phyloP scores from a whole-genome alignment of 805 yeast genomes.

The fission yeast (Schizosaccharomyces pombe) region ASM294v3 CU329670.1:3925001-3925500 shows the following conservation, averaged over 20 bases:
- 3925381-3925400: background rate
- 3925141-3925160: conserved; percentile 17
- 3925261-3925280: conserved; percentile 10
- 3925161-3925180: conserved; percentile 16
- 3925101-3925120: conserved; percentile 18
- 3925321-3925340: background rate
- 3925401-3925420: too few species aligned
- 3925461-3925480: too few species aligned
- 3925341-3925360: too few species aligned
- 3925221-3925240: conserved; percentile 13
- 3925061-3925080: conserved; percentile 17
- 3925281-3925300: background rate
- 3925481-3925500: too few species aligned
- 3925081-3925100: conserved; percentile 17
- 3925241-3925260: conserved; percentile 7
- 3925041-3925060: conserved; percentile 18
- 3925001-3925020: conserved; percentile 18
- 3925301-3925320: background rate
- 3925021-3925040: conserved; percentile 19
- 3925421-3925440: too few species aligned
- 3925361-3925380: too few species aligned
- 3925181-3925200: conserved; percentile 17
- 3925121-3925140: conserved; percentile 18
- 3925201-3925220: conserved; percentile 12
- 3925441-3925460: too few species aligned